Percentiles rank a stretch among this genome's conserved stretches.
Conservation (phyloP, 1,284 basidiomycete genomes). For the Ceratorhiza oryzae-sativae region DNA sequence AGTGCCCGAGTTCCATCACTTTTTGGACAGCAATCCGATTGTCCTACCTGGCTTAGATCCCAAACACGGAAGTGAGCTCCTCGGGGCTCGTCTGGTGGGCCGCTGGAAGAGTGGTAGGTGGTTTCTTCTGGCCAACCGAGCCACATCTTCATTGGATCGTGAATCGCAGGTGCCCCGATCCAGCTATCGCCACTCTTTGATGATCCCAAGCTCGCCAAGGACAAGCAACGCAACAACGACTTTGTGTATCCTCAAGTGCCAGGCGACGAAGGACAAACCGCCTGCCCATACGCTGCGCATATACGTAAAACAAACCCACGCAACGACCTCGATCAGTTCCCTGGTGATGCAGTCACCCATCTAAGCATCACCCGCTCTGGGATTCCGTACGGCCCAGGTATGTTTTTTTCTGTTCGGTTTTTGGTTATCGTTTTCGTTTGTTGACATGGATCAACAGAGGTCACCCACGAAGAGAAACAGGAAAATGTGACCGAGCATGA, state of each 20-base stretch:
- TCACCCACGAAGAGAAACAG: conserved; percentile 52
- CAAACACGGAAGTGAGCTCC: conserved; percentile 57
- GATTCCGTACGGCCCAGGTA: conserved; percentile 56
- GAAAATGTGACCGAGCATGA: conserved; percentile 52
- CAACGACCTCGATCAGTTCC: conserved; percentile 55
- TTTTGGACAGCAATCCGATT: conserved; percentile 37
- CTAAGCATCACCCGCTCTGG: conserved; percentile 56
- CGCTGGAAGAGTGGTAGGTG: conserved; percentile 57
- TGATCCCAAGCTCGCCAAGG: conserved; percentile 52
- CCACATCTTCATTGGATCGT: no score
- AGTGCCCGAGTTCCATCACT: conserved; percentile 41
- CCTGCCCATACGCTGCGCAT: conserved; percentile 65
- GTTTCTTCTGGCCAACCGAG: conserved; percentile 5
- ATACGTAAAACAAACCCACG: conserved; percentile 63
- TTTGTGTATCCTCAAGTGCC: conserved; percentile 53
- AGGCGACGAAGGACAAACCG: conserved; percentile 49
- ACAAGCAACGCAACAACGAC: conserved; percentile 56
- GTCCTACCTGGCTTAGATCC: conserved; percentile 46
- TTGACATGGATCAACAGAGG: conserved; percentile 39
- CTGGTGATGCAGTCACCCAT: not conserved
- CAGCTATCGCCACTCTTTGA: conserved; percentile 56
- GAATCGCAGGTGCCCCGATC: conserved; percentile 58
- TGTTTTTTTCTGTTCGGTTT: conserved; percentile 37
- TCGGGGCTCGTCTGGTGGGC: conserved; percentile 64
- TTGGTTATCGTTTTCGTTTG: not conserved